Evolutionary conservation across 2,329 filamentous ascomycete species (phyloP).

Genomic region (Aspergillus candidus): DNA sequence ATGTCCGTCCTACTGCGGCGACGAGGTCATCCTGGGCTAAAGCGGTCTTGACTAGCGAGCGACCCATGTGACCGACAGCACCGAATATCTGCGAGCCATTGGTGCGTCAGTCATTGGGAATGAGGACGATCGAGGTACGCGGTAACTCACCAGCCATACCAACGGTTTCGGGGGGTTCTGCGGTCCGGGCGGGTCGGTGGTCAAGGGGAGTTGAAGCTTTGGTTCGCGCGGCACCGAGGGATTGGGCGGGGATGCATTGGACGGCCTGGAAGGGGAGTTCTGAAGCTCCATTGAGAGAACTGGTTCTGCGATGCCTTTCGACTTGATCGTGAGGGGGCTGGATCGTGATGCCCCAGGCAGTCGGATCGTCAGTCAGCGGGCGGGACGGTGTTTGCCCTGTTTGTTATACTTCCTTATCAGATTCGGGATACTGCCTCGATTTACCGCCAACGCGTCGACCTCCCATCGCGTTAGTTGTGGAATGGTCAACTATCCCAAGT

Average conservation of each 20-base stretch:
- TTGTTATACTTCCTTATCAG: no score
- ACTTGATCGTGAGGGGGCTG: no score
- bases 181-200: constrained; percentile 75
- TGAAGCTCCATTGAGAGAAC: constrained; percentile 19
- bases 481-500: no score
- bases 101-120: constrained; percentile 1
- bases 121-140: not conserved
- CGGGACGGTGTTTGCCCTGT: no score
- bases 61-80: constrained; percentile 93
- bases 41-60: constrained; percentile 77
- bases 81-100: constrained; percentile 66
- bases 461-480: no score
- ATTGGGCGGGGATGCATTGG: constrained; percentile 7
- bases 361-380: no score
- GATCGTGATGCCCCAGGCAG: no score
- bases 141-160: constrained; percentile 73
- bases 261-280: constrained; percentile 18
- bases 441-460: no score
- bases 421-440: no score
- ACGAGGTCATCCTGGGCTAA: constrained; percentile 77
- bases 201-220: constrained; percentile 63
- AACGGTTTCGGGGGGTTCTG: constrained; percentile 65
- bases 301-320: no score
- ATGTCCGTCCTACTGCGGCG: constrained; percentile 74
- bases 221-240: constrained; percentile 26